Evolutionary conservation across 2,329 filamentous ascomycete species (phyloP), one percentile per base, ranked within the genome.

Genomic region (Ilyonectria destructans): DNA sequence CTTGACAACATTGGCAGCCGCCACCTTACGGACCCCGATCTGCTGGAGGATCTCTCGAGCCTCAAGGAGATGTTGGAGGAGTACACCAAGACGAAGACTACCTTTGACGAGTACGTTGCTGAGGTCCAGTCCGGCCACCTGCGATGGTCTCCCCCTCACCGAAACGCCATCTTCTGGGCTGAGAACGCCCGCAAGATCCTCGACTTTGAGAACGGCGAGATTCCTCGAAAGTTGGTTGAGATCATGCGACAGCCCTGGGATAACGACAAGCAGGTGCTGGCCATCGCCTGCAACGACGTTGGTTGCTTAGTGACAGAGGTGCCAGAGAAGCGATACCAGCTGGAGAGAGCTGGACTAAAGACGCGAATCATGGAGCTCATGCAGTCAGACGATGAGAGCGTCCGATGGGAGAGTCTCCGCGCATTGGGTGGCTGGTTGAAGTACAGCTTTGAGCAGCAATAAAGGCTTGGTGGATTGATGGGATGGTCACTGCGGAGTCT

Each of bases 221-320:
- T 97, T 59, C 90, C 93, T 45, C 91, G 91, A 77, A 93, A 94
- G 83, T 85, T 98, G 63, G 93, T 92, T n/a, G 93, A 95, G 75
- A 97, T 97, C 69, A 87, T 97, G 83, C 86, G 82, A 75, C 87
- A 89, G 79, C 90, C 80, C 84, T 97, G 88, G 90, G 88, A 86
- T 88, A 94, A 91, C 67, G 93, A 96, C 76, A 94, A 93, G 79
- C 93, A 96, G 77, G 95, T 97, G 23, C 85, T 98, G 71, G 95
- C 95, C 2, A 96, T 97, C 82, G 95, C 93, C 21, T 97, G 95
- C 83, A 97, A 97, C 79, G 95, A 98, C 78, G 89, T 98, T 21
- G 95, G 94, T n/a, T 91, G 87, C 70, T 83, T 98, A 68, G 95
- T 98, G 56, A 95, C 93, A 82, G 93, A 97, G 81, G 93, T 96